Evolutionary conservation across 1,284 basidiomycete genomes (phyloP), one percentile per base, ranked within the genome.

Genomic region (Trichosporon inkin): DNA sequence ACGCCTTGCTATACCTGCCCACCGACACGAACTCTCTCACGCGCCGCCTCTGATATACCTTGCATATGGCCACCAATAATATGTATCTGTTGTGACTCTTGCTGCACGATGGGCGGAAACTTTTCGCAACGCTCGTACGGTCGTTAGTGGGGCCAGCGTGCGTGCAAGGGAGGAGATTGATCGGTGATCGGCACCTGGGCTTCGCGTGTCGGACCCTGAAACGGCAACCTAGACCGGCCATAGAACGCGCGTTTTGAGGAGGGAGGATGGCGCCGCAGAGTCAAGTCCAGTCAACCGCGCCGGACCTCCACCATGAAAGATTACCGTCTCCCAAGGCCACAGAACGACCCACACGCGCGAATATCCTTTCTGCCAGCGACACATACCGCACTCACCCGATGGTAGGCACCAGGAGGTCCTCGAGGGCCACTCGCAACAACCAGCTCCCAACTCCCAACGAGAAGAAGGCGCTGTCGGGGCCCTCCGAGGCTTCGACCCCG

Each of bases 221-320:
- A 49, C 44, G 44, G 44, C 44, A 49, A 49, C 44, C 28, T 49
- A 28, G 44, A 28, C 16, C 44, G 44, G 44, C 44, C 44, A 49
- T 28, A 49, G 44, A 49, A 49, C 44, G 44, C 44, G 44, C 44
- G 44, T 32, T 32, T 32, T 32, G 28, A n/a, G n/a, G n/a, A n/a
- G n/a, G 28, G 28, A 32, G 28, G 28, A 32, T 32, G 28, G 28
- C 28, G 28, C 28, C 8, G 28, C 28, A 49, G 13, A 24, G 44
- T 14, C 35, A 54, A 64, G 67, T 54, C 53, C 53, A 54, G 53
- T 54, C 53, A 54, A 37, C 53, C 52, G 35, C 32, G 37, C 58
- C 13, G 47, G 37, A 53, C 39, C 49, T 24, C 57, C 47, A 32
- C 57, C 47, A 13, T 41, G 35, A 53, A 53, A 49, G 24, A 49